A percentile compares a stretch with the other conserved stretches of the same genome.
Conservation (phyloP, 345 rosid species). For the Gossypium longicalyx region DNA sequence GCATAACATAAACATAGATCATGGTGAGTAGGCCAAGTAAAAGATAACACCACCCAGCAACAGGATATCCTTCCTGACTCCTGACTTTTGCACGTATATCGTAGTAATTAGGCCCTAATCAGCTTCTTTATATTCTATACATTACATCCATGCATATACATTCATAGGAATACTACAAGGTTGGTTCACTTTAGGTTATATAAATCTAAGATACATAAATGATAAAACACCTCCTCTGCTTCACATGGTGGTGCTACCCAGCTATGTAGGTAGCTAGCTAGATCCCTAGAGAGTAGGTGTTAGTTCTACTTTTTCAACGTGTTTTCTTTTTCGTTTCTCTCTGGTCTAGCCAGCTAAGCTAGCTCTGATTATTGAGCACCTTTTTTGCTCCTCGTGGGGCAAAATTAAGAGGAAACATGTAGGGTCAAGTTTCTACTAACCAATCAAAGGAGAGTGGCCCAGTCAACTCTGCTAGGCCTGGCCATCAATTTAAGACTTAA, state of each 20-base stretch:
- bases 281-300: neutral
- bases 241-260: neutral
- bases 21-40: neutral
- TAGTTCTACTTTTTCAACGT: neutral
- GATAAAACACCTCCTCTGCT: too few relatives aligned
- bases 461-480: neutral
- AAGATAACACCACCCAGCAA: neutral
- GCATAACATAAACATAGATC: neutral
- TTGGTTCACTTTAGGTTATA: too few relatives aligned
- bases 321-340: neutral
- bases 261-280: neutral
- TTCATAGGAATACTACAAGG: neutral
- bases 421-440: neutral
- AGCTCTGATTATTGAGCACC: slow-evolving; percentile 12
- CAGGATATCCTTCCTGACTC: too few relatives aligned
- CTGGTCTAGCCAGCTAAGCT: neutral
- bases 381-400: neutral
- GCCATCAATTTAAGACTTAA: too few relatives aligned
- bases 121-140: too few relatives aligned
- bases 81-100: too few relatives aligned
- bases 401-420: neutral
- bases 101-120: too few relatives aligned
- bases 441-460: neutral
- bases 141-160: neutral
- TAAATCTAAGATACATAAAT: too few relatives aligned